These are phyloP conservation scores for Zizania latifolia DNA, from an alignment of 176 grass and related monocot genomes.

Conservation along the genomic window DNA sequence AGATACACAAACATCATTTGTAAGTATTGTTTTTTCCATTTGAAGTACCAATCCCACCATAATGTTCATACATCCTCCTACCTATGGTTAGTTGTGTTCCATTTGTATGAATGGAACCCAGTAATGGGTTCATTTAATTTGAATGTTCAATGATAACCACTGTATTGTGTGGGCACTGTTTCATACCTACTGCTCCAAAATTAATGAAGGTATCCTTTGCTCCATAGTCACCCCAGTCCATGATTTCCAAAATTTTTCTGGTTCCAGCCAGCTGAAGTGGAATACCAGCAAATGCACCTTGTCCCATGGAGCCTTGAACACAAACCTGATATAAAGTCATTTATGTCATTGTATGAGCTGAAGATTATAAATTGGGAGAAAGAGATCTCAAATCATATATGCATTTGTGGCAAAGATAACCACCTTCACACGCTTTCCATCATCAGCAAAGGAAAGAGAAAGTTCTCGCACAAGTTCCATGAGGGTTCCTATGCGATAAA, in stretches of 20 bases:
- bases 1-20: neutral
- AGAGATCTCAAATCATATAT: neutral
- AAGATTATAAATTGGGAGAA: neutral
- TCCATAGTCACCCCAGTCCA: conserved; percentile 95
- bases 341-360: neutral
- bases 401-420: conserved; percentile 15
- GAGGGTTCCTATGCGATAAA: conserved; percentile 95
- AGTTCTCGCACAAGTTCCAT: conserved; percentile 95
- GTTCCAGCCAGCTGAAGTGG: conserved; percentile 92
- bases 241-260: conserved; percentile 91
- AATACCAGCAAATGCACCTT: conserved; percentile 93
- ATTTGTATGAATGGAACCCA: neutral
- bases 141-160: neutral
- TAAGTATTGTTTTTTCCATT: neutral
- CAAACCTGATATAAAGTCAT: conserved; percentile 58
- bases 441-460: conserved; percentile 89
- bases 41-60: neutral
- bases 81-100: neutral
- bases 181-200: conserved; percentile 80
- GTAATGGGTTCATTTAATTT: neutral
- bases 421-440: conserved; percentile 90
- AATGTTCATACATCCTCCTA: neutral
- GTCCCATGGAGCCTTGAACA: conserved; percentile 97
- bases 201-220: conserved; percentile 79
- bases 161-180: neutral